phyloP scores from a whole-genome alignment of 208 protist genomes.

The Crithidia thermophila region DNA sequence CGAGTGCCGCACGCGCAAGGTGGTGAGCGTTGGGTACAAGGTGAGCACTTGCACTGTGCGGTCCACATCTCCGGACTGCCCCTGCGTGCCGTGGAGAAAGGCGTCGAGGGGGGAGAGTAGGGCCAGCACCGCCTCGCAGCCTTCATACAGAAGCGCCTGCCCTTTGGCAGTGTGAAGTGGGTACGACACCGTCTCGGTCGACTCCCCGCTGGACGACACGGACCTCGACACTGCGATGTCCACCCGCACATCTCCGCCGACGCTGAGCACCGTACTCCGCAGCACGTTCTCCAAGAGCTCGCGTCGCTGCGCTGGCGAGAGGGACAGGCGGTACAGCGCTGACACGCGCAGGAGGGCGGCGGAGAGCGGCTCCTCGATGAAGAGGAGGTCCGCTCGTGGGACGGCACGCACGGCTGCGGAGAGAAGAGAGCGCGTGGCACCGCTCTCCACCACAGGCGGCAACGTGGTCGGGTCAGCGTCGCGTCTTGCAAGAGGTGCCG shows the following conservation, averaged over 20 bases:
- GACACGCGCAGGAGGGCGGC: slow-evolving; percentile 46
- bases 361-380: slow-evolving; percentile 54
- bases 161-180: slow-evolving; percentile 16
- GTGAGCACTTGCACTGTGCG: slow-evolving; percentile 27
- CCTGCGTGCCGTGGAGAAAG: not conserved
- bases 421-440: not conserved
- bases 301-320: slow-evolving; percentile 21
- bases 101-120: slow-evolving; percentile 20
- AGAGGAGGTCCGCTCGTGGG: slow-evolving; percentile 28
- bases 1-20: slow-evolving; percentile 38
- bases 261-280: slow-evolving; percentile 5
- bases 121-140: slow-evolving; percentile 43
- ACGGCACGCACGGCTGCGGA: not conserved
- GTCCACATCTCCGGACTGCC: not conserved
- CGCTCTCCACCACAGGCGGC: not conserved
- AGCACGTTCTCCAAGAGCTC: slow-evolving; percentile 29
- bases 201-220: slow-evolving; percentile 2
- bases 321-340: slow-evolving; percentile 16
- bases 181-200: not conserved
- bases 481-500: too few relatives aligned
- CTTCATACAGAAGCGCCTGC: slow-evolving; percentile 26
- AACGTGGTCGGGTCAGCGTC: not conserved
- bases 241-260: not conserved
- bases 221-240: not conserved
- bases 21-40: slow-evolving; percentile 42